Evolutionary conservation across 805 yeast genomes (phyloP).

Genomic region (Myxozyma neotropica): DNA sequence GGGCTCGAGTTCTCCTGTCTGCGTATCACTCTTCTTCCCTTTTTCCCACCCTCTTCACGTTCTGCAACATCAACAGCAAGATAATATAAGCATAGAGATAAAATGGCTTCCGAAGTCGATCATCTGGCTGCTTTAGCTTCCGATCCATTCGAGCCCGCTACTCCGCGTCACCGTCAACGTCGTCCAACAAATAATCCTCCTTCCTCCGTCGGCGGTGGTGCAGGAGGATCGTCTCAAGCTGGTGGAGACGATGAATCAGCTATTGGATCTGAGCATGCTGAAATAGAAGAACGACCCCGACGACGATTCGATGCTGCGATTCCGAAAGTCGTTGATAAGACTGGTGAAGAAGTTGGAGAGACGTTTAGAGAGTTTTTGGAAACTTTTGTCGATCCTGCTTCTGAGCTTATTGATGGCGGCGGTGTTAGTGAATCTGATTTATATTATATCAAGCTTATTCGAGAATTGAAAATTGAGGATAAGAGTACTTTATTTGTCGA

Average conservation of each 20-base stretch:
- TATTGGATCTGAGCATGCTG: conserved; percentile 13
- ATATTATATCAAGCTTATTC: conserved; percentile 75
- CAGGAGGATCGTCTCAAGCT: background rate
- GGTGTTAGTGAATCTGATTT: conserved; percentile 31
- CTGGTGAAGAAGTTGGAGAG: conserved; percentile 92
- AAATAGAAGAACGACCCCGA: conserved; percentile 27
- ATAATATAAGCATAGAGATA: background rate
- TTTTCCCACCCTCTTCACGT: background rate
- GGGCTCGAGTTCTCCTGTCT: background rate
- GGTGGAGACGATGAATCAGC: conserved; percentile 9
- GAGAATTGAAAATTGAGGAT: conserved; percentile 76
- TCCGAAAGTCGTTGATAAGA: conserved; percentile 83
- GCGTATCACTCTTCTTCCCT: background rate
- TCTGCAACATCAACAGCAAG: background rate
- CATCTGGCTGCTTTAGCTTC: conserved; percentile 16
- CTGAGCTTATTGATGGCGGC: conserved; percentile 41
- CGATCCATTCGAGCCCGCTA: conserved; percentile 14
- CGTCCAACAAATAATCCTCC: conserved; percentile 1
- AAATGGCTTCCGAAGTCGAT: conserved; percentile 23
- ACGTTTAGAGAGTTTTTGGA: conserved; percentile 83
- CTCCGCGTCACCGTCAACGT: conserved; percentile 5
- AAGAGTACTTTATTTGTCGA: conserved; percentile 80
- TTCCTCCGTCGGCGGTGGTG: background rate
- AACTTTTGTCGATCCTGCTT: conserved; percentile 55
- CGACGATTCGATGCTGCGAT: conserved; percentile 44